Evolutionary conservation across 1,139 yeast genomes (phyloP), one percentile per base, ranked within the genome.

Genomic region (Saccharomyces hybrid): DNA sequence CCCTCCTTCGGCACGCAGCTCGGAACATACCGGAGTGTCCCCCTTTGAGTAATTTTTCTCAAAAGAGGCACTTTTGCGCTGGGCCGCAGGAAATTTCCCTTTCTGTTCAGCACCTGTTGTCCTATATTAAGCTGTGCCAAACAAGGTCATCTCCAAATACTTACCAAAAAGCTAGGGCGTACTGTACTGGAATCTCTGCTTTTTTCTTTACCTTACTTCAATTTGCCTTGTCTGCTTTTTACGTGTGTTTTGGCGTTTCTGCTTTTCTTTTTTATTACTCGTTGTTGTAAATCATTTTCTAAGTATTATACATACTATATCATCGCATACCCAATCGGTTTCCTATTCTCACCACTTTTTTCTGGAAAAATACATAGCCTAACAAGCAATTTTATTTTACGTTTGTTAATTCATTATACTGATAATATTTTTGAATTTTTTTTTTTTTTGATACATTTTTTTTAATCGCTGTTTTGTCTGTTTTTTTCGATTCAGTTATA

Each of bases 1-100:
- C 38, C 38, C 38, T 32, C 38, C 38, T 32, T 7, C 38, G 38
- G 38, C 14, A n/a, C 38, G 38, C 38, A 9, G 89, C 32, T 23
- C 23, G 30, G 30, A 28, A n/a, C 32, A n/a, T 8, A n/a, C 32
- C 23, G 27, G 20, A 13, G n/a, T 20, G 11, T n/a, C 6, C 23
- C 32, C 42, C 7, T 27, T n/a, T 11, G 20, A 14, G 31, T 34
- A 48, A 48, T 23, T 23, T 26, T 34, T 28, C 14, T n/a, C 20
- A 26, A 28, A 26, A n/a, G 42, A 14, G 20, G 25, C 47, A 26
- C 47, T 25, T 26, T 23, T 44, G 26, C 47, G 26, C 47, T 44
- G 47, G n/a, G 16, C 9, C 47, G 47, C 38, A 32, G 38, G 38
- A 5, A 32, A 32, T 32, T 32, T 32, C 38, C 38, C 38, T 32